Conservation (phyloP, 805 yeast species). For the Brettanomyces custersianus region DNA sequence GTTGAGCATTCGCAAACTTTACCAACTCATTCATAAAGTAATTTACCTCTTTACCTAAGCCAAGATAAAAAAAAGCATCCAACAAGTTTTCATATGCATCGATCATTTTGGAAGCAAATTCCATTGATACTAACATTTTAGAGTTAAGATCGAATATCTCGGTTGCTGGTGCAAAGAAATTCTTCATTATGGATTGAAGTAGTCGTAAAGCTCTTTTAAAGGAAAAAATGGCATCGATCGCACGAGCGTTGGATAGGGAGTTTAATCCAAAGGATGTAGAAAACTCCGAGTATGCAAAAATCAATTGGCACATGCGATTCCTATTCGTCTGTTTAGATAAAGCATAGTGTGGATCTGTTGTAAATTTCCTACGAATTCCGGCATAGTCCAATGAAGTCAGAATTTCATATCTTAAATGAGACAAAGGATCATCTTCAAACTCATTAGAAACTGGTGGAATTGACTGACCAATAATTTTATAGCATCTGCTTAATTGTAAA, state of each 20-base stretch:
- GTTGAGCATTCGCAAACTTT: constrained; percentile 25
- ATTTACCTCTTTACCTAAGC: constrained; percentile 50
- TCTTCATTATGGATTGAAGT: constrained; percentile 43
- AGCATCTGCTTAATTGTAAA: no score
- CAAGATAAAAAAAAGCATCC: constrained; percentile 34
- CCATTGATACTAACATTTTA: constrained; percentile 24
- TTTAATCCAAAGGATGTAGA: constrained; percentile 19
- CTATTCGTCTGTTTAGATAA: constrained; percentile 12
- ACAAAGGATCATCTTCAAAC: no score
- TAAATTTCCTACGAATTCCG: no score
- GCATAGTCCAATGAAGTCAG: no score
- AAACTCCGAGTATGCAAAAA: constrained; percentile 24
- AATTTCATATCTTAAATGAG: no score
- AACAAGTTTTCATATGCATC: constrained; percentile 32
- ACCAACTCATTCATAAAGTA: constrained; percentile 44
- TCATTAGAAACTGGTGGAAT: no score
- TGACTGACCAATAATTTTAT: no score
- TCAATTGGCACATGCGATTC: constrained; percentile 9
- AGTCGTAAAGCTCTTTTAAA: constrained; percentile 43
- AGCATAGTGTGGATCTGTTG: neutral
- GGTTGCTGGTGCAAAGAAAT: constrained; percentile 16
- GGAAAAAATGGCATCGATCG: constrained; percentile 27
- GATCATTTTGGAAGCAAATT: constrained; percentile 27
- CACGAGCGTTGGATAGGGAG: constrained; percentile 2
- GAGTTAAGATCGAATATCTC: constrained; percentile 14